Conservation (phyloP, 1,284 basidiomycete species). For the Amylostereum areolatum region DNA sequence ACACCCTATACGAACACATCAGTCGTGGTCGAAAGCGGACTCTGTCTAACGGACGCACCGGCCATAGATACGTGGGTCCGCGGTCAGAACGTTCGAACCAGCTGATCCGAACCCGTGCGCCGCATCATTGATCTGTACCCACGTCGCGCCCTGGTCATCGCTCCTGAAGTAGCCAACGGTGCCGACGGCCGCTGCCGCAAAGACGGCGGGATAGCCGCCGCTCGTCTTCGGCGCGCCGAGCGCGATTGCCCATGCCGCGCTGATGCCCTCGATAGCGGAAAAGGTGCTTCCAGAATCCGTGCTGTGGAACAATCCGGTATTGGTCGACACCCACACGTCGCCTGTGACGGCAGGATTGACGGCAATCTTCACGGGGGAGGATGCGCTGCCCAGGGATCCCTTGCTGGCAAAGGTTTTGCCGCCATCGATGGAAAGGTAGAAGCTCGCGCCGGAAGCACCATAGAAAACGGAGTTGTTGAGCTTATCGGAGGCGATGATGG, state of each 20-base stretch:
- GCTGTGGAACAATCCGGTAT: slow-evolving; percentile 56
- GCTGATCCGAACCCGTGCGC: slow-evolving; percentile 53
- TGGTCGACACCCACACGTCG: slow-evolving; percentile 59
- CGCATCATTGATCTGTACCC: slow-evolving; percentile 58
- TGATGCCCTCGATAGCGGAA: slow-evolving; percentile 38
- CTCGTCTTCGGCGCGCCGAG: slow-evolving; percentile 46
- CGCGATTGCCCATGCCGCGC: slow-evolving; percentile 51
- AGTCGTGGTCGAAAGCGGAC: too few relatives aligned
- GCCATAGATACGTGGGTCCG: slow-evolving; percentile 48
- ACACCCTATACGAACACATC: slow-evolving; percentile 50
- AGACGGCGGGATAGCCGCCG: slow-evolving; percentile 50
- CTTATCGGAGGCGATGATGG: slow-evolving; percentile 58
- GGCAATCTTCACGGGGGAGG: slow-evolving; percentile 42
- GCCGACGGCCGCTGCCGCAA: slow-evolving; percentile 46
- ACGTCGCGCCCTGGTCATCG: slow-evolving; percentile 51
- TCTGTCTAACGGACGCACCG: slow-evolving; percentile 28
- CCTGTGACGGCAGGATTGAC: slow-evolving; percentile 44
- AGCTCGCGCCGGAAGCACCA: slow-evolving; percentile 43
- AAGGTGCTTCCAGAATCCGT: slow-evolving; percentile 49
- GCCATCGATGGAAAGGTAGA: slow-evolving; percentile 52
- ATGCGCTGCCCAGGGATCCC: slow-evolving; percentile 41
- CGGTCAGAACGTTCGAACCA: slow-evolving; percentile 41
- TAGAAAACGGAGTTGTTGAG: slow-evolving; percentile 52
- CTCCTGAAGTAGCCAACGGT: slow-evolving; percentile 51
- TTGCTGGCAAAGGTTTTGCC: slow-evolving; percentile 43